Conservation (phyloP, 768 basidiomycete species). For the Lepiota venenata region DNA sequence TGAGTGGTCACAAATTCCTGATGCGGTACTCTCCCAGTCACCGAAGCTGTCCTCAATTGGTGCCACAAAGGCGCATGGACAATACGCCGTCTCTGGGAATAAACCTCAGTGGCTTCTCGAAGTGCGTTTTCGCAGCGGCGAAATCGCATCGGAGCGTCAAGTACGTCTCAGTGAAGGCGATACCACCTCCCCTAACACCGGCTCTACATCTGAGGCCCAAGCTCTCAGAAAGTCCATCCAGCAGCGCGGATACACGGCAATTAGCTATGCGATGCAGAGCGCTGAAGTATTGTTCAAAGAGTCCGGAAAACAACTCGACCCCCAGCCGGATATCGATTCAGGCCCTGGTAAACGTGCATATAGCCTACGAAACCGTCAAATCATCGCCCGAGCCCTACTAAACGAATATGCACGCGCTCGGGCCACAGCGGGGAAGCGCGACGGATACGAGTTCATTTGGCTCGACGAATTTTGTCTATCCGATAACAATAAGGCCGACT, state of each 20-base stretch:
- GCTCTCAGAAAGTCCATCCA: background rate
- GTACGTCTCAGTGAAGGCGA: background rate
- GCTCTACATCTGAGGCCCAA: background rate
- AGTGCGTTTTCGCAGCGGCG: background rate
- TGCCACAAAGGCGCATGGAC: background rate
- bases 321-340: background rate
- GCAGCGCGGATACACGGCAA: background rate
- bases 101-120: constrained; percentile 8
- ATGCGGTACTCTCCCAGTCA: constrained; percentile 3
- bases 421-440: background rate
- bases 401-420: constrained; percentile 2
- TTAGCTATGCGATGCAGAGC: constrained; percentile 9
- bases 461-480: constrained; percentile 10
- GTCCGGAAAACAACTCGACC: background rate
- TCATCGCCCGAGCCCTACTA: background rate
- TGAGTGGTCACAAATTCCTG: constrained; percentile 5
- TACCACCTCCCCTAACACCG: background rate
- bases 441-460: constrained; percentile 8
- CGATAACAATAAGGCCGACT: background rate
- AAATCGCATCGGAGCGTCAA: background rate
- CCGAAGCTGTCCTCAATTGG: background rate
- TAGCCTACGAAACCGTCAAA: background rate
- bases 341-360: background rate
- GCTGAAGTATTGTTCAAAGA: background rate
- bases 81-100: constrained; percentile 6